A percentile compares a stretch with the other conserved stretches of the same genome.
Conservation (phyloP, 352 stramenopile species). For the Nothophytophthora sp. region DNA sequence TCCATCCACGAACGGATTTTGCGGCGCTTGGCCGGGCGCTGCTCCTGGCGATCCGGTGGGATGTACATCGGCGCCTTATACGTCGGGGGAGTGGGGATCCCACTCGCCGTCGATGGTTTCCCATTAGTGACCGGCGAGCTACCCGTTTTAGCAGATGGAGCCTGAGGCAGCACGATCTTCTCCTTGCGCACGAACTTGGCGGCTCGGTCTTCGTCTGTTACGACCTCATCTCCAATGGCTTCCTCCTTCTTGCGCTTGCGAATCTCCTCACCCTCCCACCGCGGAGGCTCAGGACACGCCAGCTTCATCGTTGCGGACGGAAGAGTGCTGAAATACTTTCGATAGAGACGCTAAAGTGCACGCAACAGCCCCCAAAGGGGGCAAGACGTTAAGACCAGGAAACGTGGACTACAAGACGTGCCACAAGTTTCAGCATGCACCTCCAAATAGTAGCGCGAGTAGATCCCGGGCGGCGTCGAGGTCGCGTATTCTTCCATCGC, state of each 20-base stretch:
- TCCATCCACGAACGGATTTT: constrained; percentile 90
- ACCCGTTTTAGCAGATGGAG: constrained; percentile 7
- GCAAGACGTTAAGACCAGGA: constrained; percentile 9
- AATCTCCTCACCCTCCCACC: constrained; percentile 57
- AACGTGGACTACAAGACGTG: not conserved
- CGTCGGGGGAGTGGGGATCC: constrained; percentile 38
- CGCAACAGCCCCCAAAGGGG: too few species aligned
- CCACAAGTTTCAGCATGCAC: constrained; percentile 18
- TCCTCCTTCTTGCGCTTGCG: constrained; percentile 37
- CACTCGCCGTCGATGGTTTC: constrained; percentile 19
- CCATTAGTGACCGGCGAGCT: constrained; percentile 27
- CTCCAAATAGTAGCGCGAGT: constrained; percentile 67
- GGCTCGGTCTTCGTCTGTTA: constrained; percentile 70
- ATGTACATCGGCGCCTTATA: constrained; percentile 81
- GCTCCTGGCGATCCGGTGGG: constrained; percentile 54
- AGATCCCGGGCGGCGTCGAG: constrained; percentile 61
- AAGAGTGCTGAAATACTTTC: constrained; percentile 80
- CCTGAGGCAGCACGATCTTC: constrained; percentile 6
- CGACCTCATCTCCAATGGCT: constrained; percentile 53
- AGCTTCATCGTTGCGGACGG: constrained; percentile 49
- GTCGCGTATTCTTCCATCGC: constrained; percentile 67
- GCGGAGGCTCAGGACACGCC: constrained; percentile 49
- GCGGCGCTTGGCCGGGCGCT: constrained; percentile 68
- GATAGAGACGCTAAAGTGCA: constrained; percentile 53
- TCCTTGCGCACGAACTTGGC: constrained; percentile 65